A percentile compares a stretch with the other conserved stretches of the same genome.
Evolutionary conservation across 2,329 filamentous ascomycete genomes (phyloP).

Genomic region (Drechslerella stenobrocha): DNA sequence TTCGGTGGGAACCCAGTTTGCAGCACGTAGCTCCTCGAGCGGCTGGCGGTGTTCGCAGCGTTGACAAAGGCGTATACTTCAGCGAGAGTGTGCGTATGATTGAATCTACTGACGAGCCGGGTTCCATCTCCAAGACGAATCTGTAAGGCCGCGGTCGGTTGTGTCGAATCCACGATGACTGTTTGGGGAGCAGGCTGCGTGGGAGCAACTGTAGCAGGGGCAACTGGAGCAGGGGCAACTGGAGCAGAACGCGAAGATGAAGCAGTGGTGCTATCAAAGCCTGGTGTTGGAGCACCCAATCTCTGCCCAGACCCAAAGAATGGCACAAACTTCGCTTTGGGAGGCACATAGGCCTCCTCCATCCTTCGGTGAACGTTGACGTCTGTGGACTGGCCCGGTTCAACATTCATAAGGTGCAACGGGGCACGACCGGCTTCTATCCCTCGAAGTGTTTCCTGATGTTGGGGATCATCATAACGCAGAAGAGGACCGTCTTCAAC

Average conservation of each 20-base stretch:
- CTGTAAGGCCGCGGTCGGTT: constrained; percentile 71
- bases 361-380: constrained; percentile 75
- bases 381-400: constrained; percentile 73
- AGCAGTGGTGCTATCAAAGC: constrained; percentile 56
- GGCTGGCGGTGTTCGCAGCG: constrained; percentile 64
- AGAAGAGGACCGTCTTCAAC: constrained; percentile 78
- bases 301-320: constrained; percentile 73
- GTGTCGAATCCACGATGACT: constrained; percentile 65
- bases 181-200: constrained; percentile 42
- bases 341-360: constrained; percentile 71
- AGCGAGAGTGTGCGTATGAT: constrained; percentile 74
- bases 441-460: constrained; percentile 71
- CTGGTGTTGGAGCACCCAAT: constrained; percentile 76
- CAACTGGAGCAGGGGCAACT: not conserved
- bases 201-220: constrained; percentile 54
- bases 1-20: constrained; percentile 83
- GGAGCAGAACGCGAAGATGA: constrained; percentile 55
- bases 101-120: constrained; percentile 77
- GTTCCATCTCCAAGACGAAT: constrained; percentile 79
- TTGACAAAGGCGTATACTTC: constrained; percentile 76
- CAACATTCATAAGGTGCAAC: constrained; percentile 75
- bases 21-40: constrained; percentile 69
- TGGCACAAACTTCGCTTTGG: constrained; percentile 75
- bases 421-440: constrained; percentile 77
- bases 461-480: constrained; percentile 76